A percentile compares a stretch with the other conserved stretches of the same genome.
Evolutionary conservation across 805 yeast species (phyloP).

Genomic region (Candida chauliodis): DNA sequence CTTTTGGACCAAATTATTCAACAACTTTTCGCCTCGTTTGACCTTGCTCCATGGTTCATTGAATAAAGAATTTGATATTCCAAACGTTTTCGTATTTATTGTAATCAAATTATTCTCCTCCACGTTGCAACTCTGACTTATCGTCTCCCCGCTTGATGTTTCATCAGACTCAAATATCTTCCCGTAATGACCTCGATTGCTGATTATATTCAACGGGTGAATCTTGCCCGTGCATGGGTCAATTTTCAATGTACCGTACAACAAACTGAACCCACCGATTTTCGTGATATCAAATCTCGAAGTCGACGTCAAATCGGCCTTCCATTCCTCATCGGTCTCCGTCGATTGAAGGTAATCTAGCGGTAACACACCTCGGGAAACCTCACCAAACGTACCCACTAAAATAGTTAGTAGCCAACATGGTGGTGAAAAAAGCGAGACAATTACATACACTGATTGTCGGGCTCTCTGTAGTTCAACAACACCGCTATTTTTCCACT

Average conservation of each 20-base stretch:
- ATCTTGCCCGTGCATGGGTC: constrained; percentile 20
- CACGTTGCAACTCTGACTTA: constrained; percentile 1
- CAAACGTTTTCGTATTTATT: constrained; percentile 38
- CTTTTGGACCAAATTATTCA: constrained; percentile 19
- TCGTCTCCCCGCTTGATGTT: not conserved
- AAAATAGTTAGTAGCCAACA: not conserved
- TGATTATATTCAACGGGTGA: constrained; percentile 41
- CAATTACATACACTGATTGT: constrained; percentile 15
- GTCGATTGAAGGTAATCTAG: constrained; percentile 38
- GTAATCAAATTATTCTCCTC: constrained; percentile 12
- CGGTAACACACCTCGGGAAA: constrained; percentile 55
- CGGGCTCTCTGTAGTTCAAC: constrained; percentile 65
- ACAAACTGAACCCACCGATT: constrained; percentile 62
- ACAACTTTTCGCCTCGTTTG: constrained; percentile 38
- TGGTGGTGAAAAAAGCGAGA: not conserved
- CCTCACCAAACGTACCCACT: constrained; percentile 23
- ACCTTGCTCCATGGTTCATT: constrained; percentile 77
- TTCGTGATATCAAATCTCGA: constrained; percentile 16
- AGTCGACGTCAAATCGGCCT: constrained; percentile 20
- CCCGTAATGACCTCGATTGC: constrained; percentile 47
- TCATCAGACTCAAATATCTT: constrained; percentile 24
- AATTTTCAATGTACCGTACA: constrained; percentile 48
- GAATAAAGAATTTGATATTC: constrained; percentile 66
- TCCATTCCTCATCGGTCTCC: constrained; percentile 45
- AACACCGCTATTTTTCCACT: constrained; percentile 65